These are phyloP conservation scores for Agaricus subrufescens DNA, from an alignment of 768 basidiomycete species.

Conservation along the genomic window DNA sequence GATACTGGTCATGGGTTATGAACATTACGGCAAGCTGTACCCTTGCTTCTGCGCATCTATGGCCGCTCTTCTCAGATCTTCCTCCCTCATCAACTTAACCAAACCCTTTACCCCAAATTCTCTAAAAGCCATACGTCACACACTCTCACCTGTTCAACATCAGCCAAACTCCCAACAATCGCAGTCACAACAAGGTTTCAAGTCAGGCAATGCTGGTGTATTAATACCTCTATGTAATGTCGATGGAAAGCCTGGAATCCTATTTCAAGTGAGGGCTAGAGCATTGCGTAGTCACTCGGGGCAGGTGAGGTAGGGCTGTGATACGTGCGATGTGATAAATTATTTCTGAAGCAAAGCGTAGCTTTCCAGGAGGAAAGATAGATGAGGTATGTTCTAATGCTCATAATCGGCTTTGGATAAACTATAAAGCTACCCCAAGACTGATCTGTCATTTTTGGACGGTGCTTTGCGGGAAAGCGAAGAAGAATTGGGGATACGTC, in stretches of 20 bases:
- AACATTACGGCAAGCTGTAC: background rate
- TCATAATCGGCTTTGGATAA: background rate
- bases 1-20: too few species aligned
- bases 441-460: conserved; percentile 45
- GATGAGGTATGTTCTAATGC: conserved; percentile 44
- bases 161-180: conserved; percentile 4
- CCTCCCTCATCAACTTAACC: conserved; percentile 24
- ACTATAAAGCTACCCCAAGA: conserved; percentile 27
- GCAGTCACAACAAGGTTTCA: conserved; percentile 12
- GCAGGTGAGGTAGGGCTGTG: conserved; percentile 62
- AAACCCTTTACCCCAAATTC: conserved; percentile 36
- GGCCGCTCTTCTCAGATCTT: conserved; percentile 10
- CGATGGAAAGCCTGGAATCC: conserved; percentile 54
- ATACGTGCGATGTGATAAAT: background rate
- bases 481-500: conserved; percentile 66
- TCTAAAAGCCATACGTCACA: conserved; percentile 24
- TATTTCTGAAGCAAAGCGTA: conserved; percentile 19
- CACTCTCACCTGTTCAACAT: conserved; percentile 14
- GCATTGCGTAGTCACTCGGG: conserved; percentile 67
- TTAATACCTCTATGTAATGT: conserved; percentile 79
- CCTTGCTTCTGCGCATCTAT: conserved; percentile 13
- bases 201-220: conserved; percentile 54
- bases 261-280: conserved; percentile 68
- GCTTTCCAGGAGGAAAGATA: conserved; percentile 72
- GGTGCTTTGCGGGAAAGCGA: conserved; percentile 69